Evolutionary conservation across 768 basidiomycete genomes (phyloP).

Genomic region (Boletus eberwhitei): DNA sequence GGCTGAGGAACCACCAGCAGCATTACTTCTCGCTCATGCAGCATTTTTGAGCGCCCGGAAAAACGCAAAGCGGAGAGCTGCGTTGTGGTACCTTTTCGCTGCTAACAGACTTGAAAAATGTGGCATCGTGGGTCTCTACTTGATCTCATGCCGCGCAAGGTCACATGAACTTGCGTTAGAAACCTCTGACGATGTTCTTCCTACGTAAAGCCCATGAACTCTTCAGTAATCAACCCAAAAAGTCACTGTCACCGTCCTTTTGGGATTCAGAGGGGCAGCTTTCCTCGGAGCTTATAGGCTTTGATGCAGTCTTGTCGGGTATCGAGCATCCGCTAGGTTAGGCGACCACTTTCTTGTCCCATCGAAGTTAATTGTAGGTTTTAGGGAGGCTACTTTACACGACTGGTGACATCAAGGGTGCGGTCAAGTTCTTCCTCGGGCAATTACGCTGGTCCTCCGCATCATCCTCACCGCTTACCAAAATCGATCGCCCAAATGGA

Average conservation of each 20-base stretch:
- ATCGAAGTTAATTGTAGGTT: conserved; percentile 5
- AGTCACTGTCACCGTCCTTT: conserved; percentile 73
- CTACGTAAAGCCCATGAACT: conserved; percentile 67
- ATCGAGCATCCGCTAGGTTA: conserved; percentile 79
- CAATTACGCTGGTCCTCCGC: conserved; percentile 53
- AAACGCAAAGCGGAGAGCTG: conserved; percentile 56
- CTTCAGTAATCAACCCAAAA: conserved; percentile 48
- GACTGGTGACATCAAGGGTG: conserved; percentile 76
- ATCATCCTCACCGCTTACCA: conserved; percentile 16
- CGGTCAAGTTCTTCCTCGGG: conserved; percentile 74
- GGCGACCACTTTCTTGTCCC: conserved; percentile 6
- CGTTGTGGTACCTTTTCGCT: conserved; percentile 75
- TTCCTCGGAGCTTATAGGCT: conserved; percentile 39
- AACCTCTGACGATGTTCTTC: conserved; percentile 82
- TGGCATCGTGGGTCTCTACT: conserved; percentile 62
- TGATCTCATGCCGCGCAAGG: neutral
- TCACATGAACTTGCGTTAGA: conserved; percentile 41
- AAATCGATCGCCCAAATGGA: conserved; percentile 12
- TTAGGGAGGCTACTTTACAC: conserved; percentile 85
- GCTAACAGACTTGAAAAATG: conserved; percentile 79
- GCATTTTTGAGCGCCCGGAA: conserved; percentile 65
- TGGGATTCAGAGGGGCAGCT: conserved; percentile 67
- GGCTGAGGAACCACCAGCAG: conserved; percentile 81
- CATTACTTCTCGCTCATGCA: conserved; percentile 77
- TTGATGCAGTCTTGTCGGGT: conserved; percentile 64